Conservation (phyloP, 345 rosid species). For the Lumnitzera littorea region DNA sequence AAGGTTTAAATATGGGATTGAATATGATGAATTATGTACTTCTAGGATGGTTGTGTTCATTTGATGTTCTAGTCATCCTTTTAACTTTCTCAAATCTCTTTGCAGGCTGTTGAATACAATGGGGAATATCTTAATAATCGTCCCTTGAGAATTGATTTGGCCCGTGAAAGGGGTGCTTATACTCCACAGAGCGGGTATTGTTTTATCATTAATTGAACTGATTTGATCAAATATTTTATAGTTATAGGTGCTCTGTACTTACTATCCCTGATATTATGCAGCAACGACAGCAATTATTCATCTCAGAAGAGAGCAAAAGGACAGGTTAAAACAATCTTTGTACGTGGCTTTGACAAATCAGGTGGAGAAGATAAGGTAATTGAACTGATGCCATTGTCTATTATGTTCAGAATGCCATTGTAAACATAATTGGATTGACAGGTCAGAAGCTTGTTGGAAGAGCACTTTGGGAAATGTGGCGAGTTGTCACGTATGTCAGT, state of each 20-base stretch:
- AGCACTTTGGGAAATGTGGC: slow-evolving; percentile 72
- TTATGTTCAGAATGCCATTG: neutral
- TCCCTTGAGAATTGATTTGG: slow-evolving; percentile 59
- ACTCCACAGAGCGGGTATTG: slow-evolving; percentile 64
- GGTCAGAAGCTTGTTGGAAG: slow-evolving; percentile 41
- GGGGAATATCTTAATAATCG: slow-evolving; percentile 50
- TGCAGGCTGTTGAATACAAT: slow-evolving; percentile 54
- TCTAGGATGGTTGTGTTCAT: neutral
- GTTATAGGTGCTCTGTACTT: neutral
- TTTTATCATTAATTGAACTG: neutral
- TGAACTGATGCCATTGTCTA: neutral
- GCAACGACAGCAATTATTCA: slow-evolving; percentile 36
- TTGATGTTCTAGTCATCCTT: neutral
- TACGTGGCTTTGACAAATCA: slow-evolving; percentile 56
- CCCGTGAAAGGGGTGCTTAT: slow-evolving; percentile 54
- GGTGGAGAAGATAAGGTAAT: slow-evolving; percentile 48
- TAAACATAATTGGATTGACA: slow-evolving; percentile 13
- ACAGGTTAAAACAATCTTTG: slow-evolving; percentile 31
- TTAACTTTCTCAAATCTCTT: neutral
- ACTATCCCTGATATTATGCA: slow-evolving; percentile 13
- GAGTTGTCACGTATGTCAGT: slow-evolving; percentile 47
- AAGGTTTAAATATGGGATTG: too few relatives aligned
- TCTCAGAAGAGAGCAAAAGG: slow-evolving; percentile 45
- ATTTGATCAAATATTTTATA: neutral
- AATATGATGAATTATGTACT: neutral